phyloP scores from a whole-genome alignment of 768 basidiomycete species.

The Auriscalpium microsporum region DNA sequence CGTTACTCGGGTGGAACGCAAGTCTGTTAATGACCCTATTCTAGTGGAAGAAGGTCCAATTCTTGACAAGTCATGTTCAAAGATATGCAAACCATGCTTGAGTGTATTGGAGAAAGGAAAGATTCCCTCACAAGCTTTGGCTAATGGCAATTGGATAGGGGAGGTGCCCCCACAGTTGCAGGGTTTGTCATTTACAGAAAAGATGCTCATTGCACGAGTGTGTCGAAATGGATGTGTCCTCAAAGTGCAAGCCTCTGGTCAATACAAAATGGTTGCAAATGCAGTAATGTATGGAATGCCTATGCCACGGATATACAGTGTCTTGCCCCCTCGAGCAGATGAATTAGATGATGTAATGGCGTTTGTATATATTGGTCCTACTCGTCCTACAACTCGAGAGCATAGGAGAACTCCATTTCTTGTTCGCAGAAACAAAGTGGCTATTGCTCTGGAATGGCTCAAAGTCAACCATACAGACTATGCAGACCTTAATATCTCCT shows the following conservation, averaged over 20 bases:
- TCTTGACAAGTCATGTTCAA: neutral
- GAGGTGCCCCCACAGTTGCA: no score
- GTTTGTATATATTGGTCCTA: constrained; percentile 25
- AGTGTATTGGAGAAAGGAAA: neutral
- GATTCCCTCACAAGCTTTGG: neutral
- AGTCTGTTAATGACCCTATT: neutral
- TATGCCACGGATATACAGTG: constrained; percentile 23
- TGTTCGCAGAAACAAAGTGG: constrained; percentile 2
- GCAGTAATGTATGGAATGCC: constrained; percentile 25
- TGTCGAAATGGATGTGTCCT: constrained; percentile 15
- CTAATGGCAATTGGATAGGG: no score
- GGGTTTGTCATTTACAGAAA: no score
- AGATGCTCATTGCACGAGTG: constrained; percentile 3
- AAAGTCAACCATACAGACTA: no score
- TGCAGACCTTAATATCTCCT: constrained; percentile 10
- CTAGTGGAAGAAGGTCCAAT: neutral
- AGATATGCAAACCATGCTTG: neutral
- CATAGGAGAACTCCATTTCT: constrained; percentile 18
- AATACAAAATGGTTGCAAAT: constrained; percentile 28
- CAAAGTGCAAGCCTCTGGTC: constrained; percentile 2
- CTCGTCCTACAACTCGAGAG: constrained; percentile 16
- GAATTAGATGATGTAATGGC: constrained; percentile 28
- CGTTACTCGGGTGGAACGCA: neutral
- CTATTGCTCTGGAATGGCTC: neutral
- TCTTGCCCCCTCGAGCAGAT: constrained; percentile 22